These are phyloP conservation scores for Xylaria intraflava DNA, from an alignment of 495 filamentous ascomycete species.

Conservation along the genomic window DNA sequence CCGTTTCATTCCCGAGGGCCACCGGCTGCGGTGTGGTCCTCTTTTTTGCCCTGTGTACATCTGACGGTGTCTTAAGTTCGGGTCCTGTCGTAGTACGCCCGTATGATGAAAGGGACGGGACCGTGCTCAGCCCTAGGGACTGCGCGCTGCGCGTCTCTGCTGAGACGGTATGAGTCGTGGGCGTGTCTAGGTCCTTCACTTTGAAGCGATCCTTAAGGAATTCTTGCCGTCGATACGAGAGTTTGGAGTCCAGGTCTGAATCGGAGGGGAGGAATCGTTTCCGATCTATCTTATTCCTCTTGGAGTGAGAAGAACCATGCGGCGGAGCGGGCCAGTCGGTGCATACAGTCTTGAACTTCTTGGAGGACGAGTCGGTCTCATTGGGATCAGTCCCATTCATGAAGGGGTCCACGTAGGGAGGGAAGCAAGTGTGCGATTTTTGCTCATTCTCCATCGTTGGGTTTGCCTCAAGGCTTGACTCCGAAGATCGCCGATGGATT, in stretches of 20 bases:
- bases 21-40: background rate
- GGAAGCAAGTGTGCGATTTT: background rate
- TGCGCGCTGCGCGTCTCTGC: background rate
- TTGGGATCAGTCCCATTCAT: background rate
- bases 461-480: background rate
- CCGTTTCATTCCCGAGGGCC: background rate
- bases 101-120: background rate
- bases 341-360: background rate
- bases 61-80: background rate
- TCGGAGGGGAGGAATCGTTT: background rate
- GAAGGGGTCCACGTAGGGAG: background rate
- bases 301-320: background rate
- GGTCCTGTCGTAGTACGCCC: background rate
- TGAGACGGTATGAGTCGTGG: background rate
- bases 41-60: background rate
- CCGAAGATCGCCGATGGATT: too few relatives aligned
- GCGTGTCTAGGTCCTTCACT: background rate
- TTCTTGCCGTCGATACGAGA: background rate
- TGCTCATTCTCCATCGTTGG: background rate
- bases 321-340: slow-evolving; percentile 9
- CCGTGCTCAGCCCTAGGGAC: background rate
- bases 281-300: background rate
- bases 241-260: slow-evolving; percentile 1
- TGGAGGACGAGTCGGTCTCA: background rate
- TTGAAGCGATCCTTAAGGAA: slow-evolving; percentile 5